Base-by-base conservation (phyloP, 2,329 filamentous ascomycete genomes). In the Chaetothyriales sp. region DNA sequence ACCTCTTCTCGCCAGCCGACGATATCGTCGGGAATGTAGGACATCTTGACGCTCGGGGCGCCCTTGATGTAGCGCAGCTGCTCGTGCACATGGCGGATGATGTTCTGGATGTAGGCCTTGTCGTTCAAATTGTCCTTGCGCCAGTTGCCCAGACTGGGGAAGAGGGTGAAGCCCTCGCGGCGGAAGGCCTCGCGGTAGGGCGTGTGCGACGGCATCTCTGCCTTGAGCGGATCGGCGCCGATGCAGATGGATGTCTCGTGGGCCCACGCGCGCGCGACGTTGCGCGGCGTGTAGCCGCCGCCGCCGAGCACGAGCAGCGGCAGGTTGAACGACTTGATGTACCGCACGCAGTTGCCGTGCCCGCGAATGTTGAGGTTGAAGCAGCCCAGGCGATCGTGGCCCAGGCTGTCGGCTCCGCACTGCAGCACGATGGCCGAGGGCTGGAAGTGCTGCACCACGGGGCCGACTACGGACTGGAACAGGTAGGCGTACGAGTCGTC, bases 311-410 rank as follows among this genome's bases (percentile, higher is more conserved):
- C 79, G 47, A 98, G 80, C 55, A 96, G 76, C 2, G 92, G 92
- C 1, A 94, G 72, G 5, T 77, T 75, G 56, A 88, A 79, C 46
- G 74, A 78, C 67, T 96, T 96, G 67, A 89, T 87, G 61, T 84
- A 95, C 47, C 83, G 80, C 52, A 95, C 86, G 65, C 92, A 98
- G 57, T 83, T 83, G 49, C 88, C 90, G 68, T 98, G 92, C 12
- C 89, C 90, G 64, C 87, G 83, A 53, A 98, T 92, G 65, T 95
- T 93, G 53, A 98, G 79, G 64, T 96, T 98, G 75, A 98, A 98
- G 56, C 88, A 84, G 47, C 92, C 92, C 0, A 98, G 78, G 19
- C 92, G 79, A 68, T 98, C 92, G 55, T 92, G 90, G 42, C 89
- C 90, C 0, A 98, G 77, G 43, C 86, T 93, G 72, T 98, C 92